phyloP scores from a whole-genome alignment of 306 rosid species.

The Sphenostylis stenocarpa region DNA sequence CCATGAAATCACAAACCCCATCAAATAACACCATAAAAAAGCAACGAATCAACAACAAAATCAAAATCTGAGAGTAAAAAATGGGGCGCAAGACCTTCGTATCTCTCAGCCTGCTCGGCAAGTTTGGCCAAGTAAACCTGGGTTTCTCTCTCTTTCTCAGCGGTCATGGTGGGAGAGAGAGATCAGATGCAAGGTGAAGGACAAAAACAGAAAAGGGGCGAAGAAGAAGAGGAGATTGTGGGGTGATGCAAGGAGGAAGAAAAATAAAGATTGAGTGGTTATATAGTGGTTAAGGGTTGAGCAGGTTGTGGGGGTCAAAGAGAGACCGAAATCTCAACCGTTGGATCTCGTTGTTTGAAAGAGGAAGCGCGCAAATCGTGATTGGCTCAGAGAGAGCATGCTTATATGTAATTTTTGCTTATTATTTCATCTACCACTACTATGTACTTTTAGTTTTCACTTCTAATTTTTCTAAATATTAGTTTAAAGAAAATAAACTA shows the following conservation, averaged over 20 bases:
- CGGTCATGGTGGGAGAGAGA: conserved; percentile 66
- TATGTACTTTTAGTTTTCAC: no score
- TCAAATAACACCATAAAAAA: not conserved
- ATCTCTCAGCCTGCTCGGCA: conserved; percentile 95
- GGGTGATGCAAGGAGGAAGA: conserved; percentile 40
- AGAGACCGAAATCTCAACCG: conserved; percentile 67
- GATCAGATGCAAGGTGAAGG: conserved; percentile 22
- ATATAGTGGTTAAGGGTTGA: conserved; percentile 53
- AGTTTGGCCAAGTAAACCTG: conserved; percentile 95
- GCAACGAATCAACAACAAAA: not conserved
- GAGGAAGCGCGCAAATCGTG: conserved; percentile 66
- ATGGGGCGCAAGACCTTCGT: conserved; percentile 51
- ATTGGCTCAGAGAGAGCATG: not conserved
- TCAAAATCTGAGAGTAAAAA: not conserved
- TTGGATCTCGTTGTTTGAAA: conserved; percentile 45
- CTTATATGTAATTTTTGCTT: not conserved
- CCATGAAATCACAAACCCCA: not conserved
- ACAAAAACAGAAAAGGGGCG: not conserved
- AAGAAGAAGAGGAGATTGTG: not conserved
- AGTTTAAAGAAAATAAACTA: no score
- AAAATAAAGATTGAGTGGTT: conserved; percentile 28
- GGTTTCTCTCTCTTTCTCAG: conserved; percentile 92
- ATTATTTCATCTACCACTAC: no score
- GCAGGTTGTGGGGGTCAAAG: conserved; percentile 40
- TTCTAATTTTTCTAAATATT: no score